These are phyloP conservation scores for Fistulifera pelliculosa DNA, from an alignment of 108 stramenopile genomes.

Conservation along the genomic window DNA sequence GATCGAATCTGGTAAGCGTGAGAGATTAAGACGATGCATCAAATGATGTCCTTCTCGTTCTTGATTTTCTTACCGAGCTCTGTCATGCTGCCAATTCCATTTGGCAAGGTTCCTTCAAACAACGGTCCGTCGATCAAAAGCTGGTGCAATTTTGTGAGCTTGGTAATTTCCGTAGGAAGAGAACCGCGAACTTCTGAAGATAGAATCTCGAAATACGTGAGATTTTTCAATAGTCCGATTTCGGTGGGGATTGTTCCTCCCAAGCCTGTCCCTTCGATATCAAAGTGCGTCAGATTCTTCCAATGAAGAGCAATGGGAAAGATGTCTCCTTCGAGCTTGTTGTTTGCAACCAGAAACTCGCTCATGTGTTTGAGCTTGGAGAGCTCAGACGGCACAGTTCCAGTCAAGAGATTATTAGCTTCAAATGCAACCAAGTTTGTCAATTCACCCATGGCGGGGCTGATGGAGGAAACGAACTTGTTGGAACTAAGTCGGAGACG, in stretches of 20 bases:
- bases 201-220: neutral
- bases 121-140: neutral
- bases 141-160: neutral
- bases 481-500: neutral
- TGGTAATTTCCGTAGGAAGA: conserved; percentile 3
- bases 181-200: neutral
- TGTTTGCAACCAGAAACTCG: neutral
- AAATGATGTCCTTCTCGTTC: no score
- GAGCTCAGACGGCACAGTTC: neutral
- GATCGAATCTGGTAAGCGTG: neutral
- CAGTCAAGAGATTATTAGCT: neutral
- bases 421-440: neutral
- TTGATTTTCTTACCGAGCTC: no score
- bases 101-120: no score
- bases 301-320: neutral
- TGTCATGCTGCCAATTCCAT: no score
- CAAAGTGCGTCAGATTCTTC: neutral
- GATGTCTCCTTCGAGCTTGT: neutral
- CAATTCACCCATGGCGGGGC: neutral
- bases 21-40: neutral
- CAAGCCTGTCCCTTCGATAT: conserved; percentile 11
- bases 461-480: conserved; percentile 1
- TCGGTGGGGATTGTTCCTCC: conserved; percentile 24
- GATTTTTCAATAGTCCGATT: conserved; percentile 14
- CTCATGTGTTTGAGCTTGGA: neutral